phyloP scores from a whole-genome alignment of 306 rosid genomes.

The Astragalus membranaceus region DNA sequence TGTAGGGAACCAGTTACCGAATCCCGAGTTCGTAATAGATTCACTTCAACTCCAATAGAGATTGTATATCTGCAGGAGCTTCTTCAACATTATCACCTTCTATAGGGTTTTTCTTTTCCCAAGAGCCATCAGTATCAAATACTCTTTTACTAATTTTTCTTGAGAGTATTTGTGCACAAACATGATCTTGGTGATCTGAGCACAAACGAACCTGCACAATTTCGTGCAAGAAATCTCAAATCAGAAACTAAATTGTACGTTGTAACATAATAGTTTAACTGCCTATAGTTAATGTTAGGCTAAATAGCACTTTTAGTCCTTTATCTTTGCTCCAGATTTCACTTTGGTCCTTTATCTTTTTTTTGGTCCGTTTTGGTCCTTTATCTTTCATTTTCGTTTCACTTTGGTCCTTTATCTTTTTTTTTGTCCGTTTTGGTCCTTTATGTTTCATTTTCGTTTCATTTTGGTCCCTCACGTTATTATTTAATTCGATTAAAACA shows the following conservation, averaged over 20 bases:
- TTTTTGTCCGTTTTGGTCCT: too few species aligned
- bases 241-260: background rate
- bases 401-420: too few species aligned
- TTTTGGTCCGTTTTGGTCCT: too few species aligned
- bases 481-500: too few species aligned
- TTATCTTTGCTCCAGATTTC: too few species aligned
- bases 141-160: slow-evolving; percentile 74
- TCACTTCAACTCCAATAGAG: slow-evolving; percentile 61
- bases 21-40: slow-evolving; percentile 70
- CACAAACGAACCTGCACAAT: slow-evolving; percentile 60
- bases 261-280: background rate
- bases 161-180: slow-evolving; percentile 66
- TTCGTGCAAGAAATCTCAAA: background rate
- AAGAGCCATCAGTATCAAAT: slow-evolving; percentile 50
- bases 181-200: slow-evolving; percentile 66
- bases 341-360: too few species aligned
- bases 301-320: too few species aligned
- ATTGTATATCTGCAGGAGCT: slow-evolving; percentile 74
- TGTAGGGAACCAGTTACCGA: slow-evolving; percentile 41
- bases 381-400: too few species aligned
- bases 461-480: too few species aligned
- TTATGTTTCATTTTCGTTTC: too few species aligned
- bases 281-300: background rate
- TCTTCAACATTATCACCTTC: slow-evolving; percentile 73
- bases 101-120: slow-evolving; percentile 77